Conservation (phyloP, 192 early-diverging fungal genomes). For the Podila epicladia region DNA sequence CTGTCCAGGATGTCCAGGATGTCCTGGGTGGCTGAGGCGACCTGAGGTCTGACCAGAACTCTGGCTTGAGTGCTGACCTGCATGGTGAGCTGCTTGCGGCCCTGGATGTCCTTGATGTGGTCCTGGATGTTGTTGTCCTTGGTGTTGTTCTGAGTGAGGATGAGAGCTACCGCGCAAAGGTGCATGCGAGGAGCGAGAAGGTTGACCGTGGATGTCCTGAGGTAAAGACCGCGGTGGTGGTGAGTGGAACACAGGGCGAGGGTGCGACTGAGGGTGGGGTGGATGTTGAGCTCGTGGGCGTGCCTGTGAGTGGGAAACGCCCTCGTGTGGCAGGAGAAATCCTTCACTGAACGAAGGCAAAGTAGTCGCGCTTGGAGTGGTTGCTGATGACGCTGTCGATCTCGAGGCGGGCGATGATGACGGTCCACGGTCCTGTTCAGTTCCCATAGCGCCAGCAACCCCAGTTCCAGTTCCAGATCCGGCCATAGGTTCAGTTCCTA, state of each 20-base stretch:
- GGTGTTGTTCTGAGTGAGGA: too few species aligned
- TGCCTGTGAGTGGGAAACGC: not conserved
- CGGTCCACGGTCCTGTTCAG: not conserved
- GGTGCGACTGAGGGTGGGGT: not conserved
- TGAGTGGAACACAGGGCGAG: not conserved
- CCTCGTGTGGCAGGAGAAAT: conserved; percentile 25
- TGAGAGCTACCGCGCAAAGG: too few species aligned
- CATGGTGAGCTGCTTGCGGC: too few species aligned
- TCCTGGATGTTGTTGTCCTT: too few species aligned
- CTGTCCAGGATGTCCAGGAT: not conserved
- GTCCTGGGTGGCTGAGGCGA: not conserved
- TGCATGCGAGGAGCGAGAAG: too few species aligned
- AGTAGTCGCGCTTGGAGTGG: not conserved
- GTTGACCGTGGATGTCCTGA: not conserved
- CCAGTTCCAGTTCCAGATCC: not conserved
- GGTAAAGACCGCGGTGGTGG: not conserved
- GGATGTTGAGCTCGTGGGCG: not conserved
- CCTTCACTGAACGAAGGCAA: conserved; percentile 46
- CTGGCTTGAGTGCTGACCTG: too few species aligned
- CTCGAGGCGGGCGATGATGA: not conserved
- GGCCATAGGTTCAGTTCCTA: not conserved
- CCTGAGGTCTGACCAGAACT: too few species aligned
- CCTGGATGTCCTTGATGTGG: too few species aligned
- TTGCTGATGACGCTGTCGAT: not conserved
- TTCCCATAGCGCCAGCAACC: not conserved